A percentile compares a stretch with the other conserved stretches of the same genome.
These are phyloP conservation scores for Mycena maculata DNA, from an alignment of 768 basidiomycete species.

Conservation along the genomic window DNA sequence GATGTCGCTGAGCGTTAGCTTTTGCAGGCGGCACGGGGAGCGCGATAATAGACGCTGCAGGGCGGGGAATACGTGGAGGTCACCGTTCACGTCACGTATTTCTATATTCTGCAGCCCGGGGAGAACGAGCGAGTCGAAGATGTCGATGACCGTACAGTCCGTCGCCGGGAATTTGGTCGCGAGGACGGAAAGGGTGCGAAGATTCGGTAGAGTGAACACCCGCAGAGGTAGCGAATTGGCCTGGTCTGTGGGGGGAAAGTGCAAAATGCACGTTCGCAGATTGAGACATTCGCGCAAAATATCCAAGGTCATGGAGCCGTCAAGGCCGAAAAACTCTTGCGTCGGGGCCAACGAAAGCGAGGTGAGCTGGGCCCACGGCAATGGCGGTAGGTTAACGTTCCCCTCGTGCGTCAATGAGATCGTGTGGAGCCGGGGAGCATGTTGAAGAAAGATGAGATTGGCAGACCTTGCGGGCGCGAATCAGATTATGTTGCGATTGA, in stretches of 20 bases:
- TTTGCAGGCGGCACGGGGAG: conserved; percentile 15
- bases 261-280: conserved; percentile 16
- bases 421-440: conserved; percentile 18
- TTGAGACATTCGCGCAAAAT: conserved; percentile 17
- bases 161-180: conserved; percentile 5
- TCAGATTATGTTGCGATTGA: background rate
- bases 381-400: conserved; percentile 20
- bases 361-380: conserved; percentile 25
- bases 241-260: conserved; percentile 13
- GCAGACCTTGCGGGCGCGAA: conserved; percentile 9
- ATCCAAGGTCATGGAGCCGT: conserved; percentile 9
- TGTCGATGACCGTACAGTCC: conserved; percentile 5
- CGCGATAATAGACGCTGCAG: conserved; percentile 21
- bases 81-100: conserved; percentile 19
- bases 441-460: conserved; percentile 29
- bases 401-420: conserved; percentile 25
- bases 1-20: conserved; percentile 22
- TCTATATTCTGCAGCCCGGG: conserved; percentile 13
- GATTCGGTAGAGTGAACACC: conserved; percentile 9
- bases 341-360: conserved; percentile 16
- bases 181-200: conserved; percentile 12
- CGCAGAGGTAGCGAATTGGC: background rate
- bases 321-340: conserved; percentile 26
- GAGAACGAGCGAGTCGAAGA: conserved; percentile 20
- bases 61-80: conserved; percentile 13